These are phyloP conservation scores for Neoboletus magnificus DNA, from an alignment of 768 basidiomycete genomes.

Conservation along the genomic window DNA sequence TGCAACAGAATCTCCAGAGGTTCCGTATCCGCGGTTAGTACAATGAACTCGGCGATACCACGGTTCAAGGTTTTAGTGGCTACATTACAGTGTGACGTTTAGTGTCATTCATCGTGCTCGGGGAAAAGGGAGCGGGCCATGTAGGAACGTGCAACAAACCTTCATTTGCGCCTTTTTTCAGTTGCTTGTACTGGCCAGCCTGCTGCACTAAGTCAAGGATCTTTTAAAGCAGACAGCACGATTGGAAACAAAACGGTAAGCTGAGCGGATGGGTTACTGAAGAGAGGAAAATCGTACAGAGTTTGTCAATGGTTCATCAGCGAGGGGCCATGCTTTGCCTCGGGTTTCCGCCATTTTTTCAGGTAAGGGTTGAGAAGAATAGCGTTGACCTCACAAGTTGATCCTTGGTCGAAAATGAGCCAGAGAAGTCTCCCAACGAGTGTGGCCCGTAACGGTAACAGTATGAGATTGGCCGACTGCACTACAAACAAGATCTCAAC, in stretches of 20 bases:
- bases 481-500: too few species aligned
- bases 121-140: not conserved
- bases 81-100: conserved; percentile 29
- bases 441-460: not conserved
- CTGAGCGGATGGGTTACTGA: not conserved
- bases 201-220: conserved; percentile 96
- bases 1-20: conserved; percentile 97
- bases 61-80: conserved; percentile 98
- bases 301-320: conserved; percentile 85
- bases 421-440: not conserved
- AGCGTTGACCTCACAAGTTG: conserved; percentile 74
- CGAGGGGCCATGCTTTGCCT: conserved; percentile 86
- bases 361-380: not conserved
- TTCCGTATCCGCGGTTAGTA: conserved; percentile 95
- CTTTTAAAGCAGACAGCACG: conserved; percentile 36
- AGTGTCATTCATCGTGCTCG: not conserved
- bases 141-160: conserved; percentile 44
- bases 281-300: conserved; percentile 48
- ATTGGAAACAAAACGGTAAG: not conserved
- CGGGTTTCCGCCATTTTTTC: conserved; percentile 60
- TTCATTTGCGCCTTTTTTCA: conserved; percentile 99
- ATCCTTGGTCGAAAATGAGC: conserved; percentile 71
- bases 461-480: not conserved
- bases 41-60: conserved; percentile 96
- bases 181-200: conserved; percentile 94